Base-by-base conservation (phyloP, 352 stramenopile species). In the Phytophthora sp. region DNA sequence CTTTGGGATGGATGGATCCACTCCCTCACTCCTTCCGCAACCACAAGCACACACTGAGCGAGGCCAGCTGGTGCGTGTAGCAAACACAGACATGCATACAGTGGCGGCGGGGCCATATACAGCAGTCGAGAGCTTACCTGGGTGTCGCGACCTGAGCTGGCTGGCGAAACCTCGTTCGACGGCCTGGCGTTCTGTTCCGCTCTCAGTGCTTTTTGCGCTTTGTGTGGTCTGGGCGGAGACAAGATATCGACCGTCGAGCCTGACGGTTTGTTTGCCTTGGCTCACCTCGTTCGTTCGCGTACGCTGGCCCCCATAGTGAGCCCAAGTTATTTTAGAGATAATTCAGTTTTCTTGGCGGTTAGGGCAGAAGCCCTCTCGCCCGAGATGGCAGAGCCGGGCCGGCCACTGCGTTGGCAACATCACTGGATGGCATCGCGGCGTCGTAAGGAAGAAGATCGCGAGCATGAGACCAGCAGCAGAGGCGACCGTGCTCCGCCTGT, bases 331-430 rank as follows among this genome's bases (percentile, higher is more conserved):
- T 62, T 65, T 60, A 49, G 31, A 54, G 38, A 50, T 42, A 62
- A 72, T 72, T 73, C 68, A 76, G 55, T 69, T 69, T 68, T 72
- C 52, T 63, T 72, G 52, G 57, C 31, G 68, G 31, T 58, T 69
- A 76, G 68, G 68, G 67, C 67, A 72, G 67, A 72, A 75, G 62
- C 45, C n/a, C n/a, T n/a, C n/a, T n/a, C n/a, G n/a, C n/a, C 15
- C 36, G 20, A 1, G 20, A 24, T 39, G 30, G 27, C 46, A 69
- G 58, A 69, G 65, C 36, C 41, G 39, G 36, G 61, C 18, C 65
- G 27, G 23, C 23, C 9, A 18, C 53, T 30, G 26, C 31, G 30
- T 64, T 70, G 60, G 56, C 63, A 72, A 76, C 63, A 71, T 61
- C 67, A 60, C 49, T 69, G 50, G 64, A 57, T 61, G 54, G 67